phyloP scores from a whole-genome alignment of 1,284 basidiomycete species.

The Ceratobasidium sp. region DNA sequence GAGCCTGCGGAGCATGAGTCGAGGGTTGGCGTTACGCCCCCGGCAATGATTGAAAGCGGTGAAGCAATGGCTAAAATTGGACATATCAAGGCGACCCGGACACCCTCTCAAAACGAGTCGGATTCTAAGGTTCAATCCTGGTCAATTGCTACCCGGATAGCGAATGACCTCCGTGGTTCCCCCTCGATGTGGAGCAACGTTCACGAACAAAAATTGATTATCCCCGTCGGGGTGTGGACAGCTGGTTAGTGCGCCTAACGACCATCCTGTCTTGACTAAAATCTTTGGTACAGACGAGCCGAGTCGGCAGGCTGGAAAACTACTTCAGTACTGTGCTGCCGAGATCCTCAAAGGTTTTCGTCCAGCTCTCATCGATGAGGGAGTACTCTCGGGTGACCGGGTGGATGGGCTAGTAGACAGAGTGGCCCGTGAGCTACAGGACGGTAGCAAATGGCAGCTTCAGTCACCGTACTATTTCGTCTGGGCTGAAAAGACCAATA shows the following conservation, averaged over 20 bases:
- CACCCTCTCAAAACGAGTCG: neutral
- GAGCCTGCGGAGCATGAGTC: conserved; percentile 31
- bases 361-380: conserved; percentile 19
- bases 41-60: conserved; percentile 10
- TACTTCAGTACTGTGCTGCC: conserved; percentile 21
- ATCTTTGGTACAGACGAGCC: conserved; percentile 6
- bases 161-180: neutral
- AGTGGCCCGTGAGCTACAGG: neutral
- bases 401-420: conserved; percentile 4
- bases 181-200: conserved; percentile 31
- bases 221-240: conserved; percentile 36
- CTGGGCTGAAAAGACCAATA: too few species aligned
- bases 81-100: neutral
- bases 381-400: conserved; percentile 17
- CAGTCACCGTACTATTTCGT: too few species aligned
- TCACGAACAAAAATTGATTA: conserved; percentile 14
- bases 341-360: conserved; percentile 26
- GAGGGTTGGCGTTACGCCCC: neutral
- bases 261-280: neutral
- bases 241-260: conserved; percentile 1
- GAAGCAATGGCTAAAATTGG: conserved; percentile 7
- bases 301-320: conserved; percentile 17
- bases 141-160: conserved; percentile 30
- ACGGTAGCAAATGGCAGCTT: neutral
- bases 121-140: conserved; percentile 12